Base-by-base conservation (phyloP, 768 basidiomycete species). In the Mycena amicta region DNA sequence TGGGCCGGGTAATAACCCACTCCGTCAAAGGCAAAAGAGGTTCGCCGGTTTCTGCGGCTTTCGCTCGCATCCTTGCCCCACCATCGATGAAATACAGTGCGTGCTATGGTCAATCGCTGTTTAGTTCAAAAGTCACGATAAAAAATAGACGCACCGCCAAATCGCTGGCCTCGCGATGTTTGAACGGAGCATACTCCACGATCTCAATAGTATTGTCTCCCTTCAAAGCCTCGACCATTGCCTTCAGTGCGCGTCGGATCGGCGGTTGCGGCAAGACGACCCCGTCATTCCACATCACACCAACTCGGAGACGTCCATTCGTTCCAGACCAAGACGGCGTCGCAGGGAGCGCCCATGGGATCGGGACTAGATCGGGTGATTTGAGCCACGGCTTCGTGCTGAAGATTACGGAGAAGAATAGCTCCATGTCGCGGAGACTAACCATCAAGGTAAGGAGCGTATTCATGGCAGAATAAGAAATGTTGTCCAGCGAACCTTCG, bases 251-350 rank as follows among this genome's bases (percentile, higher is more conserved):
- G 4, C 82, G 71, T 15, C 63, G 53, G 30, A 76, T 65, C 0
- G 82, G 81, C 20, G 81, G 77, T 12, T 74, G 72, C 5, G 81
- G 78, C 29, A 66, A 56, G 1, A 76, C 74, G 3, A 74, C 61
- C 1, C 64, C 71, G 53, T 82, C 77, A 55, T 73, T 67, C 65
- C 73, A 68, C 61, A 80, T 67, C 5, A 71, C 71, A 60, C 70
- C 60, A 37, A 65, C 54, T 58, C 66, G 57, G 53, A 77, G 64
- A 60, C 70, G 72, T 37, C 56, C 63, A 60, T 77, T 54, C 52
- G 65, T 12, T 31, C 59, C 49, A 54, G 59, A 52, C 74, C 68
- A 46, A 56, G 66, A 12, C 16, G 56, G 53, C 3, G 53, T 15
- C 20, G 39, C 18, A 5, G 61, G 50, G 5, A 64, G 41, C 16